Percentiles rank a stretch among this genome's conserved stretches.
These are phyloP conservation scores for Bathelium albidoporum DNA, from an alignment of 495 filamentous ascomycete genomes.

Conservation along the genomic window DNA sequence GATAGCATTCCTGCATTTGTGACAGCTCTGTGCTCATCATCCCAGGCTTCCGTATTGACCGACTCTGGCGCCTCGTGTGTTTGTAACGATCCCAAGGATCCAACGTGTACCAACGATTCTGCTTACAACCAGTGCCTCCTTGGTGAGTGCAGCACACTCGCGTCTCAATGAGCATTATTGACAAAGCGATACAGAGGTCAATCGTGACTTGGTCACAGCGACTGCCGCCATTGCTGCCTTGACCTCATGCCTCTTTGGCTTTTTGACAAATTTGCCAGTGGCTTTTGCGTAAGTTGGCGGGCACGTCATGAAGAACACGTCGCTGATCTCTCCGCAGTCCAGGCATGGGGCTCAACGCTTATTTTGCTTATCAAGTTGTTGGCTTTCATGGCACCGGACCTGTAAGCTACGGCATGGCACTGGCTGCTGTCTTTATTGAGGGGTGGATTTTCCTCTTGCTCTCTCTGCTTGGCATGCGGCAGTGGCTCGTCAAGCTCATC, in stretches of 20 bases:
- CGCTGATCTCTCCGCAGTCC: slow-evolving; percentile 29
- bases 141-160: background rate
- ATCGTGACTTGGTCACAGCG: slow-evolving; percentile 66
- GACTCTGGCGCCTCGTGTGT: slow-evolving; percentile 62
- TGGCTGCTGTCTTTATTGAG: slow-evolving; percentile 77
- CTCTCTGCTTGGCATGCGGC: slow-evolving; percentile 63
- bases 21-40: background rate
- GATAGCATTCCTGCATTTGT: background rate
- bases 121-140: slow-evolving; percentile 37
- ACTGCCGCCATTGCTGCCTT: slow-evolving; percentile 68
- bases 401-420: slow-evolving; percentile 57
- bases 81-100: slow-evolving; percentile 32
- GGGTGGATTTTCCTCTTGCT: slow-evolving; percentile 62
- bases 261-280: slow-evolving; percentile 65
- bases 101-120: slow-evolving; percentile 23
- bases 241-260: slow-evolving; percentile 62
- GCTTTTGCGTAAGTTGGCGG: slow-evolving; percentile 41
- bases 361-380: slow-evolving; percentile 75
- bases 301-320: background rate
- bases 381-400: slow-evolving; percentile 56
- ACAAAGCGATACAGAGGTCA: slow-evolving; percentile 44
- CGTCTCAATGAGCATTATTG: background rate
- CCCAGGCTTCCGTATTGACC: slow-evolving; percentile 47
- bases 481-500: slow-evolving; percentile 72
- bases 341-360: slow-evolving; percentile 77